A percentile compares a stretch with the other conserved stretches of the same genome.
These are phyloP conservation scores for Vitis labrusca DNA, from an alignment of 164 flowering plant species.

Conservation along the genomic window DNA sequence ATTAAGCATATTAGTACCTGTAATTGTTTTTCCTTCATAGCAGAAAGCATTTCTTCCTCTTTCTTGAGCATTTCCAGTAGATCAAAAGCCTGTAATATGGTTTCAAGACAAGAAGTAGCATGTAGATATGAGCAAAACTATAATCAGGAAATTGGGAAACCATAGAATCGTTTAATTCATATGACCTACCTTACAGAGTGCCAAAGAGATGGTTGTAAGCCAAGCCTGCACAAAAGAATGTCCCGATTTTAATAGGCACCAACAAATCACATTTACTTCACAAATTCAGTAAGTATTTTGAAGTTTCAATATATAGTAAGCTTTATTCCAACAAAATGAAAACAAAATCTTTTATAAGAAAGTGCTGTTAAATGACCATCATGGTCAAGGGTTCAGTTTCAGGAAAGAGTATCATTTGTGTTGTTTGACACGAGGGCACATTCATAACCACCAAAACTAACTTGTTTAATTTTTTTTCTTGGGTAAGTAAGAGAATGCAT, in stretches of 20 bases:
- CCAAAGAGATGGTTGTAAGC: slow-evolving; percentile 84
- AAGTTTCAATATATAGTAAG: too few relatives aligned
- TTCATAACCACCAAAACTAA: too few relatives aligned
- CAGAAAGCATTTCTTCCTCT: slow-evolving; percentile 93
- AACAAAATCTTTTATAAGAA: too few relatives aligned
- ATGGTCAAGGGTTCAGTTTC: too few relatives aligned
- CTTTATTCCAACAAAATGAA: too few relatives aligned
- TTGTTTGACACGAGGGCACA: too few relatives aligned
- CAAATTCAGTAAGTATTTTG: not conserved
- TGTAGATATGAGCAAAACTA: not conserved
- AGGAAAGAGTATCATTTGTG: too few relatives aligned
- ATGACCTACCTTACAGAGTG: slow-evolving; percentile 78
- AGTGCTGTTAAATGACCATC: too few relatives aligned
- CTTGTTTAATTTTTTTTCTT: too few relatives aligned
- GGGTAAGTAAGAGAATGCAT: too few relatives aligned
- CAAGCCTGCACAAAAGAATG: slow-evolving; percentile 67
- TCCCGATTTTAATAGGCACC: not conserved
- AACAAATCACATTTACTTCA: too few relatives aligned
- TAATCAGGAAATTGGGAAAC: not conserved
- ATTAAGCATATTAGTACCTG: slow-evolving; percentile 49
- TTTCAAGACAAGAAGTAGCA: slow-evolving; percentile 4
- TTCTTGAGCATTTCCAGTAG: slow-evolving; percentile 89
- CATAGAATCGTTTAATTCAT: not conserved
- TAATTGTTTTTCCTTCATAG: slow-evolving; percentile 64
- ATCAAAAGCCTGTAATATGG: slow-evolving; percentile 69